Evolutionary conservation across 1,139 yeast species (phyloP), one percentile per base, ranked within the genome.

Genomic region (Hyphopichia buzzinii): DNA sequence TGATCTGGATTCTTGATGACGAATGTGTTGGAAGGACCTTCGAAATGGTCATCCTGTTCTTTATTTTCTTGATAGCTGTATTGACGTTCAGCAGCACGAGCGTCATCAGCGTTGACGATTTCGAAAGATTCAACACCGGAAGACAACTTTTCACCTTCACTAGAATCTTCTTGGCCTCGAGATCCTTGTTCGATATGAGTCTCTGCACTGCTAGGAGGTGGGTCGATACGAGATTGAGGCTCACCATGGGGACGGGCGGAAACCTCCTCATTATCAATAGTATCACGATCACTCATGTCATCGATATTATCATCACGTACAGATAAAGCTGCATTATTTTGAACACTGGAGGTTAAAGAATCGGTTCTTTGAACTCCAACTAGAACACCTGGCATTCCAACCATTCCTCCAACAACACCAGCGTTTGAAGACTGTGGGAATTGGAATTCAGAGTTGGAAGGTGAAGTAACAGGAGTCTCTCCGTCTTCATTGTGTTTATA

Each of bases 281-380:
- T 77, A 23, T 75, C 82, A 25, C 81, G 76, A 36, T 77, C 78
- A 36, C 85, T 78, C 6, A 74, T 67, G 40, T 81, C 86, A 31
- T 77, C 77, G 34, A 71, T 64, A 42, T 71, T 70, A 49, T 84
- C 95, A 43, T 84, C 92, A 40, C 95, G 79, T 8, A 85, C 95
- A 17, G 96, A 86, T 58, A 81, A 77, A 0, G 97, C 90, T 2
- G 97, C 89, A 55, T 90, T 89, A 60, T 89, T 89, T 50, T 86
- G 94, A 14, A 89, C 95, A 38, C 96, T 86, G 0, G 96, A 88
- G 0, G 96, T 84, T 35, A 85, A 77, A 0, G 96, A 86, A 43
- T 83, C 89, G 2, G 95, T 85, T 46, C 77, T 59, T 49, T 67
- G 75, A 6, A 71, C 73, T 3, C 74, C 74, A 17, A 65, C 68